Conservation (phyloP, 163 green algal genomes). For the Scenedesmus sp. region DNA sequence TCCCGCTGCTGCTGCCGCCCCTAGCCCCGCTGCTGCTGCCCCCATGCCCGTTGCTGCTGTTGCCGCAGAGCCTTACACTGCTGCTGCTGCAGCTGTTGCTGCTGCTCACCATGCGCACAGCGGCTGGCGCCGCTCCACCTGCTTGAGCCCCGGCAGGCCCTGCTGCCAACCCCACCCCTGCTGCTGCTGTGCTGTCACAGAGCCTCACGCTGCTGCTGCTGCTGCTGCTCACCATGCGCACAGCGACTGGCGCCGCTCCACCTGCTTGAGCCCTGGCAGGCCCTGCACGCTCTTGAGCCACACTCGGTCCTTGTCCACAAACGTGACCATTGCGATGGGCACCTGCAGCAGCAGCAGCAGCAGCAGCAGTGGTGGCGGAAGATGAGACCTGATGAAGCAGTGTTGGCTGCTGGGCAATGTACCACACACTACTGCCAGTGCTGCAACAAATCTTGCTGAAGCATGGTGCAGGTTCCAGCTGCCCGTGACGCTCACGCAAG, state of each 20-base stretch:
- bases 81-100: neutral
- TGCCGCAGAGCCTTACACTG: neutral
- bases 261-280: slow-evolving; percentile 56
- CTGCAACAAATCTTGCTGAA: too few relatives aligned
- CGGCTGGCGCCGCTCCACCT: neutral
- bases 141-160: neutral
- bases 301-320: slow-evolving; percentile 86
- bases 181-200: neutral
- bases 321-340: slow-evolving; percentile 82
- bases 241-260: slow-evolving; percentile 74
- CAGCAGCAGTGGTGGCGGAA: neutral
- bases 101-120: neutral
- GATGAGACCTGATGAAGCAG: too few relatives aligned
- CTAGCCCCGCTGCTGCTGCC: too few relatives aligned
- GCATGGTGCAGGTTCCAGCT: too few relatives aligned
- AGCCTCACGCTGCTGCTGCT: neutral
- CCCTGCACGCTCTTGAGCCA: slow-evolving; percentile 87
- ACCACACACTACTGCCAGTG: too few relatives aligned
- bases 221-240: slow-evolving; percentile 76
- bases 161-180: neutral
- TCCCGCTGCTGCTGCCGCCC: too few relatives aligned
- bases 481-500: too few relatives aligned
- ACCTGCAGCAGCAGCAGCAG: slow-evolving; percentile 59
- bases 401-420: too few relatives aligned
- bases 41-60: neutral